A percentile compares a stretch with the other conserved stretches of the same genome.
phyloP scores from a whole-genome alignment of 2,329 filamentous ascomycete species.

The Penicillium sp. region DNA sequence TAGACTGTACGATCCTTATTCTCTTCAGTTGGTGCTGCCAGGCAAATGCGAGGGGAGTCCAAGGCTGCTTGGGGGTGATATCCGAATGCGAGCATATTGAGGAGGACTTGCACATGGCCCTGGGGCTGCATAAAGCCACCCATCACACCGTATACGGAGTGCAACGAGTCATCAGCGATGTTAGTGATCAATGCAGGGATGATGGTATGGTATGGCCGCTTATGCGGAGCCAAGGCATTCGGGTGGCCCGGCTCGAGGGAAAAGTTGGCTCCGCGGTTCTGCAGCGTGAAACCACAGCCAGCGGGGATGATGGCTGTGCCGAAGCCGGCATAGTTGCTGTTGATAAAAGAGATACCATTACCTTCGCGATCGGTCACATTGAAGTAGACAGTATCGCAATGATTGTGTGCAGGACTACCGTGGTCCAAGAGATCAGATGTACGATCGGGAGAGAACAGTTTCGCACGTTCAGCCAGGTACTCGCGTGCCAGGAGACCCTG shows the following conservation, averaged over 20 bases:
- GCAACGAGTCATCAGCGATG: conserved; percentile 70
- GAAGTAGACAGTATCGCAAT: conserved; percentile 95
- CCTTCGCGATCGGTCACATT: conserved; percentile 78
- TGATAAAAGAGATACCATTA: conserved; percentile 95
- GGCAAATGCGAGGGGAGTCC: conserved; percentile 88
- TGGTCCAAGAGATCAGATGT: conserved; percentile 62
- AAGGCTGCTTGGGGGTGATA: conserved; percentile 84
- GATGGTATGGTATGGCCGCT: conserved; percentile 96
- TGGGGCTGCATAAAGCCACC: conserved; percentile 98
- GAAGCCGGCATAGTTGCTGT: conserved; percentile 87
- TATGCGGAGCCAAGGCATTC: conserved; percentile 77
- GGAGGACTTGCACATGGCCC: conserved; percentile 88
- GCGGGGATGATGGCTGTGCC: conserved; percentile 83
- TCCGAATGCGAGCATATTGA: conserved; percentile 84
- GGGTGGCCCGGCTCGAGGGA: conserved; percentile 71
- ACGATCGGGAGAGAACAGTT: conserved; percentile 62
- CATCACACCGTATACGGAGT: conserved; percentile 94
- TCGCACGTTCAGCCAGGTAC: conserved; percentile 74
- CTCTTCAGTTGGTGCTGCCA: conserved; percentile 70
- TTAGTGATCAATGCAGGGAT: conserved; percentile 92
- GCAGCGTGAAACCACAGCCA: conserved; percentile 88
- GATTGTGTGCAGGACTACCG: conserved; percentile 82
- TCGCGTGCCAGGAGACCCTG: conserved; percentile 69
- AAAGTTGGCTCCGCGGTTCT: conserved; percentile 92
- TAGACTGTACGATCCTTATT: conserved; percentile 33